phyloP scores from a whole-genome alignment of 345 rosid species.

The Eucalyptus curtisii region DNA sequence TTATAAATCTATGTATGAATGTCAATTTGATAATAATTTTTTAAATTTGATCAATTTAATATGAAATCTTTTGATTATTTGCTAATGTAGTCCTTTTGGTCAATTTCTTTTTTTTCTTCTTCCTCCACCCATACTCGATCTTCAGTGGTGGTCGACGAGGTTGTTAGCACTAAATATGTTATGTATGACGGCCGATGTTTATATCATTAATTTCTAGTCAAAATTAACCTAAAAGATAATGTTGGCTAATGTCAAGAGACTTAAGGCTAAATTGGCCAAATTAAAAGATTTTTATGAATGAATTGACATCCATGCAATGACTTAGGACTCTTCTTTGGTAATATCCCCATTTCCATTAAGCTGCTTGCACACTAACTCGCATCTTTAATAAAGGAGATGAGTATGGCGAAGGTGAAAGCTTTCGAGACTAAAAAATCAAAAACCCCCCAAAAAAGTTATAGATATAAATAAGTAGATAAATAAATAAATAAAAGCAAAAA shows the following conservation, averaged over 20 bases:
- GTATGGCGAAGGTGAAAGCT: background rate
- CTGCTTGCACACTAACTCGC: background rate
- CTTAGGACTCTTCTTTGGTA: background rate
- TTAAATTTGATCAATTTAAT: background rate
- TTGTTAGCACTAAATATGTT: background rate
- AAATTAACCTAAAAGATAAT: background rate
- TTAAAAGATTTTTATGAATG: background rate
- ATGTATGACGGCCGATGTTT: accelerated
- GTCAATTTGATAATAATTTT: background rate
- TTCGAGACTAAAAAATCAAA: background rate
- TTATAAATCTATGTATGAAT: background rate
- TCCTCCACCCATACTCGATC: background rate
- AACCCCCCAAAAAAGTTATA: background rate
- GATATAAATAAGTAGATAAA: background rate
- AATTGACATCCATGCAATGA: background rate
- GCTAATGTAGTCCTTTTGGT: background rate
- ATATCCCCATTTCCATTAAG: background rate
- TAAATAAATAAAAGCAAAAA: background rate
- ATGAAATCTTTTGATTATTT: background rate
- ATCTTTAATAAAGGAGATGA: background rate
- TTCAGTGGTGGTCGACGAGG: background rate
- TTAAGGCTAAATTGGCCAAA: background rate
- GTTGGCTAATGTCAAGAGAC: background rate
- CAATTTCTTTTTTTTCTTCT: background rate
- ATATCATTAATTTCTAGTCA: background rate